Evolutionary conservation across 495 filamentous ascomycete genomes (phyloP), one percentile per base, ranked within the genome.

Genomic region (Lasiosphaeris hirsuta): DNA sequence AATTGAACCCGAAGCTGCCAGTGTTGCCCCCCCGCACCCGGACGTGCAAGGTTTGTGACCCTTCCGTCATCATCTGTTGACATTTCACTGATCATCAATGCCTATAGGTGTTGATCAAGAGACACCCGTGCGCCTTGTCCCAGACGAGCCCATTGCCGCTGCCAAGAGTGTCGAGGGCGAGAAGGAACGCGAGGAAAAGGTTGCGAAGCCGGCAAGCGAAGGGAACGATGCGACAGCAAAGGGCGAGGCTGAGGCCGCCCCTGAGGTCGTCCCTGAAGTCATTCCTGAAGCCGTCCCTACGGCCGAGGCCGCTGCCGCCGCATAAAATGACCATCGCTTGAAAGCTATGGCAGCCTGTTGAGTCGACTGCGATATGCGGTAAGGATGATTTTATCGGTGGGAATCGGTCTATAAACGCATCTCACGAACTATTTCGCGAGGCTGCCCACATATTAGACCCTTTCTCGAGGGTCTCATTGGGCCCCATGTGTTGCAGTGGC

Each of bases 11-110:
- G 53, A 60, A 45, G 58, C 48, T 14, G 65, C 51, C 11, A 67
- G 65, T 38, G 77, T 89, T 41, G 89, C 90, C 18, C 89, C 88
- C 33, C 89, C 88, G n/a, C 89, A 93, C 68, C 90, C 89, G 6
- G 90, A 92, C 63, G 87, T 89, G 33, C 81, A 96, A 70, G 88
- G 88, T 54, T 30, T 30, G 62, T 14, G 58, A 7, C 37, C 35
- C 10, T 10, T 14, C 43, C 2, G 36, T 1, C 6, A 37, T 34
- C 0, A 18, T 18, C 40, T 43, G 14, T 56, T 42, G 7, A 43
- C 15, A 8, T 4, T 3, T 23, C 9, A 19, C 48, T 30, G 10
- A 33, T 41, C 11, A 7, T 8, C 17, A 11, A 17, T 5, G 4
- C 39, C 11, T 6, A 42, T 19, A 69, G 67, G 67, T 30, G 68